A percentile compares a stretch with the other conserved stretches of the same genome.
Evolutionary conservation across 192 early-diverging fungal genomes (phyloP).

Genomic region (Anaeromyces robustus): DNA sequence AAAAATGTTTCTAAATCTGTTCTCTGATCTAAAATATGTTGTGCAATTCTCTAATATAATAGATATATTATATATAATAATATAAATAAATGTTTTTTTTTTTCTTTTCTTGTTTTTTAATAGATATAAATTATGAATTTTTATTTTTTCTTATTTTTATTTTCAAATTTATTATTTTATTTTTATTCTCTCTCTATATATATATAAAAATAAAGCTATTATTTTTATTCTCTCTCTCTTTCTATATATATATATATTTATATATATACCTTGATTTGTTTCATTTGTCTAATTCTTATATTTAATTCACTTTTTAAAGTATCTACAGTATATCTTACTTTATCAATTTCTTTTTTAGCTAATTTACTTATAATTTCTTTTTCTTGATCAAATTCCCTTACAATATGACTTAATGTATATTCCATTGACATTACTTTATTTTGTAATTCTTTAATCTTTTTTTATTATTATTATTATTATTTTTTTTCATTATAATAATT

Average conservation of each 20-base stretch:
- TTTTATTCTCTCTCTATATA: too few species aligned
- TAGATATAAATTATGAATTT: too few species aligned
- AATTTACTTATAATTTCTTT: constrained; percentile 27
- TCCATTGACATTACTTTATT: constrained; percentile 38
- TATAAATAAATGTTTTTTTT: too few species aligned
- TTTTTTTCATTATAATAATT: too few species aligned
- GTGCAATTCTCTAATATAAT: constrained; percentile 27
- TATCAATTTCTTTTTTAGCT: constrained; percentile 30
- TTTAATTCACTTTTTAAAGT: constrained; percentile 17
- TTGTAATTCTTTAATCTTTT: constrained; percentile 32
- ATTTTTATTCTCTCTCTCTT: too few species aligned
- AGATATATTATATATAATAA: neutral
- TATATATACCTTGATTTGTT: constrained; percentile 30
- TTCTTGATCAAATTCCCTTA: constrained; percentile 43
- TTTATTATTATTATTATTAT: too few species aligned
- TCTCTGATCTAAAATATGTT: constrained; percentile 43
- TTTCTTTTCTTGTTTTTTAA: too few species aligned
- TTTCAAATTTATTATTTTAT: too few species aligned
- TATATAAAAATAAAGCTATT: too few species aligned
- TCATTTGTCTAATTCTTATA: constrained; percentile 31
- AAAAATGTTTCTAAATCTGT: constrained; percentile 44
- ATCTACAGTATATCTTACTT: constrained; percentile 20
- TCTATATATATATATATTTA: neutral
- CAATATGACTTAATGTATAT: constrained; percentile 37
- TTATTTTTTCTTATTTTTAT: too few species aligned